Percentiles rank a stretch among this genome's conserved stretches.
phyloP scores from a whole-genome alignment of 2,329 filamentous ascomycete species.

The Alternaria solani region DNA sequence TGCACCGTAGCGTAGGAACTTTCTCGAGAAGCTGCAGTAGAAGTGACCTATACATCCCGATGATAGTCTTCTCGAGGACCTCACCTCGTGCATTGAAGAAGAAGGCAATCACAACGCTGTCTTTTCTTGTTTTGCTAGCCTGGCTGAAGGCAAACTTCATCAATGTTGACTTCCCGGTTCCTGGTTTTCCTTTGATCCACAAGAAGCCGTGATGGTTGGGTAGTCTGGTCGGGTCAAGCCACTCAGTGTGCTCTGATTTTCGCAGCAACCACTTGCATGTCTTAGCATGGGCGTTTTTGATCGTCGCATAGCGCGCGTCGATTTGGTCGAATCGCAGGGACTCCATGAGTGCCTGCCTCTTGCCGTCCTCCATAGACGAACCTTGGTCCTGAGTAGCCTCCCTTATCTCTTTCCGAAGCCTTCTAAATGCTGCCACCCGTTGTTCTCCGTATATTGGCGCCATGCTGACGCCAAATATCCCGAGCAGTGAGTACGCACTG shows the following conservation, averaged over 20 bases:
- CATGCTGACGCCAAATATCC: neutral
- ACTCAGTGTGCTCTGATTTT: constrained; percentile 46
- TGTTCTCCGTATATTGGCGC: neutral
- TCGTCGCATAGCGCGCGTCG: constrained; percentile 47
- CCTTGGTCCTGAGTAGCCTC: neutral
- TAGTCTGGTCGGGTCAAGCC: constrained; percentile 46
- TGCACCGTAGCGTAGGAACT: constrained; percentile 17
- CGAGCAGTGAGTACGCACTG: neutral
- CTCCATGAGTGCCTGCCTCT: constrained; percentile 35
- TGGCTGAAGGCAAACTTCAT: constrained; percentile 46
- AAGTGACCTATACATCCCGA: constrained; percentile 37
- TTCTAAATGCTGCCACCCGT: neutral
- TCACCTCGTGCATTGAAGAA: constrained; percentile 42
- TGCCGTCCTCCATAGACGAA: neutral
- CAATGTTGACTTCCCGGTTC: constrained; percentile 54
- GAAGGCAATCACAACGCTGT: constrained; percentile 20
- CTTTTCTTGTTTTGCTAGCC: constrained; percentile 16
- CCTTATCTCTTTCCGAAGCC: neutral
- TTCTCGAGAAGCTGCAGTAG: constrained; percentile 34
- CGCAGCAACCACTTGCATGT: constrained; percentile 56
- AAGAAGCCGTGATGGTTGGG: constrained; percentile 52
- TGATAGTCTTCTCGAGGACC: constrained; percentile 30
- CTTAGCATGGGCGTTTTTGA: constrained; percentile 49
- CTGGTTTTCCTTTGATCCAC: constrained; percentile 57
- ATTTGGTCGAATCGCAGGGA: constrained; percentile 53